These are phyloP conservation scores for Cytospora chrysosperma DNA, from an alignment of 2,329 filamentous ascomycete species.

Conservation along the genomic window DNA sequence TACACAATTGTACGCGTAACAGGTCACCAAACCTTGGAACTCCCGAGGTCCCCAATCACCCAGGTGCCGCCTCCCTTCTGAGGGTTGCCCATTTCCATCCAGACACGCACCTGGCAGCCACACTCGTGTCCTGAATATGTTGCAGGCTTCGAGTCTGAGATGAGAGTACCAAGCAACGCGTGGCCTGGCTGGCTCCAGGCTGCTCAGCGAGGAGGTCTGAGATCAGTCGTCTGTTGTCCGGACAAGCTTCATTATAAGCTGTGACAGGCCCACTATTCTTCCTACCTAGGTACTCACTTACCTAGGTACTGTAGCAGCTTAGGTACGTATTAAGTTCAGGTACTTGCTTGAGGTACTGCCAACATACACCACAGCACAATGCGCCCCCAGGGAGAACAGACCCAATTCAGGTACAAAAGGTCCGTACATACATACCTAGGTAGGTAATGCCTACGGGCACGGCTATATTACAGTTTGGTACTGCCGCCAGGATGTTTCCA, in stretches of 20 bases:
- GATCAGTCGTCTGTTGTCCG: background rate
- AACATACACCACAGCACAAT: too few relatives aligned
- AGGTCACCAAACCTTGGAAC: background rate
- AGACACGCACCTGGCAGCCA: background rate
- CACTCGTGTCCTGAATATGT: background rate
- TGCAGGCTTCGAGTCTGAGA: background rate
- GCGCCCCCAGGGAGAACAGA: too few relatives aligned
- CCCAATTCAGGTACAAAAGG: background rate
- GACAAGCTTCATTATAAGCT: background rate
- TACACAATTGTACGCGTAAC: background rate
- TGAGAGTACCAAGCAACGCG: background rate
- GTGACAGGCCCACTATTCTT: too few relatives aligned
- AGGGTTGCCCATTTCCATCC: background rate
- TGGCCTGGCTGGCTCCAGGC: background rate
- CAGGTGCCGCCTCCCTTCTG: too few relatives aligned
- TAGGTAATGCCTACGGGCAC: background rate
- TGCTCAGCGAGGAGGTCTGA: background rate
- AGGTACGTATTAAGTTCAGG: too few relatives aligned
- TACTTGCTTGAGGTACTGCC: too few relatives aligned
- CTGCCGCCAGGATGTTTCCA: background rate
- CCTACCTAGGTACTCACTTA: too few relatives aligned
- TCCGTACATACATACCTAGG: background rate
- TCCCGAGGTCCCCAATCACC: too few relatives aligned
- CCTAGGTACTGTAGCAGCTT: too few relatives aligned
- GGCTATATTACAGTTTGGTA: too few relatives aligned